Evolutionary conservation across 2,329 filamentous ascomycete genomes (phyloP).

Genomic region (Fusarium nematophilum): DNA sequence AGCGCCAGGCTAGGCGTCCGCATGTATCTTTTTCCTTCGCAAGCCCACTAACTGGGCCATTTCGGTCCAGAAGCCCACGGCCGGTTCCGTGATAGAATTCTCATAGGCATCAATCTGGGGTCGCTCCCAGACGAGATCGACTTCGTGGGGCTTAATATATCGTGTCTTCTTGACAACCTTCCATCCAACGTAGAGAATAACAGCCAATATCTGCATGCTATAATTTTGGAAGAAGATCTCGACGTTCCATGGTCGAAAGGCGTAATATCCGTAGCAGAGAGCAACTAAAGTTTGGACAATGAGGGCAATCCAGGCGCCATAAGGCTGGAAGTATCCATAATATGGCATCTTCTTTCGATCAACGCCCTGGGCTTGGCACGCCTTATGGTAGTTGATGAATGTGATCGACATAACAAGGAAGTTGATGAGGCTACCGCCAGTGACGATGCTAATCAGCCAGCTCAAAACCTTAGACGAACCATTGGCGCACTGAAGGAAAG

Average conservation of each 20-base stretch:
- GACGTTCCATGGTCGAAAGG: conserved; percentile 59
- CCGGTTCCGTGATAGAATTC: conserved; percentile 50
- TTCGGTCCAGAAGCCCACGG: conserved; percentile 64
- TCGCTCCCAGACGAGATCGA: conserved; percentile 68
- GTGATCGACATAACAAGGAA: conserved; percentile 63
- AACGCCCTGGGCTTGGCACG: conserved; percentile 61
- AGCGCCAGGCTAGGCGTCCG: too few relatives aligned
- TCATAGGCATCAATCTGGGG: conserved; percentile 68
- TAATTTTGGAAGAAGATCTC: conserved; percentile 62
- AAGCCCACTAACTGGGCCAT: conserved; percentile 58
- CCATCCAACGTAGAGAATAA: conserved; percentile 66
- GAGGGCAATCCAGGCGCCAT: conserved; percentile 59
- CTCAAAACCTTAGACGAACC: conserved; percentile 58
- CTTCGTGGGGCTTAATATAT: conserved; percentile 61
- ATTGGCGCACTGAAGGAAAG: conserved; percentile 60
- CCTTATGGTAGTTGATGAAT: conserved; percentile 60
- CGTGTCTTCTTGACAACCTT: conserved; percentile 70
- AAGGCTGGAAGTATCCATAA: too few relatives aligned
- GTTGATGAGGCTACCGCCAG: conserved; percentile 67
- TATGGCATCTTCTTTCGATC: conserved; percentile 65
- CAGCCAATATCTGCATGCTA: conserved; percentile 64
- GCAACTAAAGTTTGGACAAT: conserved; percentile 54
- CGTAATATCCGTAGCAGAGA: conserved; percentile 64
- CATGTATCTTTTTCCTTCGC: too few relatives aligned
- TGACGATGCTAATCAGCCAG: conserved; percentile 65